These are phyloP conservation scores for Eurotiales sp. DNA, from an alignment of 2,329 filamentous ascomycete species.

Conservation along the genomic window DNA sequence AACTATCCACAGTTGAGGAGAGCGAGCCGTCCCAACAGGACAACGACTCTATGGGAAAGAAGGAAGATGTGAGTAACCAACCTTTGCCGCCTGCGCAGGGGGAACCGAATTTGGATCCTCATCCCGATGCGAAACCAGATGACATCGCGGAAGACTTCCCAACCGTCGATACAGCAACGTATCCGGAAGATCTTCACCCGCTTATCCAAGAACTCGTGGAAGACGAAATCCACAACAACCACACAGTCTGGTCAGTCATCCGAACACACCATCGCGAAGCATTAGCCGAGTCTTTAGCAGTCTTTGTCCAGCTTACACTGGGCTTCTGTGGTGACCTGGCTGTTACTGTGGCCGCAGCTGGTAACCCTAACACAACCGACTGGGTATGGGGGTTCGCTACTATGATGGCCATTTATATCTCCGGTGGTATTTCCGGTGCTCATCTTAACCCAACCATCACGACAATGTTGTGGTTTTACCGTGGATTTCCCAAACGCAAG, in stretches of 20 bases:
- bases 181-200: conserved; percentile 43
- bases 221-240: conserved; percentile 49
- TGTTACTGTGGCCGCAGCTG: conserved; percentile 36
- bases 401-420: conserved; percentile 50
- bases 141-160: conserved; percentile 18
- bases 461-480: conserved; percentile 46
- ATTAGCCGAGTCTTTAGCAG: conserved; percentile 52
- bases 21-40: conserved; percentile 16
- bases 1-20: conserved; percentile 25
- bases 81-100: conserved; percentile 20
- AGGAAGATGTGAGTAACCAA: conserved; percentile 20
- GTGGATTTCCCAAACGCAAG: conserved; percentile 52
- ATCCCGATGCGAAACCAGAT: conserved; percentile 14
- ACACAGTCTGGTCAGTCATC: conserved; percentile 48
- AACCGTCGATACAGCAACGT: conserved; percentile 28
- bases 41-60: conserved; percentile 7
- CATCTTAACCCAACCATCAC: conserved; percentile 46
- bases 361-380: conserved; percentile 43
- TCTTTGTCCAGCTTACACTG: conserved; percentile 40
- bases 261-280: conserved; percentile 52
- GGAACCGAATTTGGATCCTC: conserved; percentile 14
- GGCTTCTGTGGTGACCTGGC: conserved; percentile 51
- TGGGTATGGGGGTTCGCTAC: conserved; percentile 54
- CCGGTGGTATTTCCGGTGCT: conserved; percentile 46
- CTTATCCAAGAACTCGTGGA: conserved; percentile 41